A percentile compares a stretch with the other conserved stretches of the same genome.
phyloP scores from a whole-genome alignment of 139 green algal genomes.

The Ostreobium quekettii region DNA sequence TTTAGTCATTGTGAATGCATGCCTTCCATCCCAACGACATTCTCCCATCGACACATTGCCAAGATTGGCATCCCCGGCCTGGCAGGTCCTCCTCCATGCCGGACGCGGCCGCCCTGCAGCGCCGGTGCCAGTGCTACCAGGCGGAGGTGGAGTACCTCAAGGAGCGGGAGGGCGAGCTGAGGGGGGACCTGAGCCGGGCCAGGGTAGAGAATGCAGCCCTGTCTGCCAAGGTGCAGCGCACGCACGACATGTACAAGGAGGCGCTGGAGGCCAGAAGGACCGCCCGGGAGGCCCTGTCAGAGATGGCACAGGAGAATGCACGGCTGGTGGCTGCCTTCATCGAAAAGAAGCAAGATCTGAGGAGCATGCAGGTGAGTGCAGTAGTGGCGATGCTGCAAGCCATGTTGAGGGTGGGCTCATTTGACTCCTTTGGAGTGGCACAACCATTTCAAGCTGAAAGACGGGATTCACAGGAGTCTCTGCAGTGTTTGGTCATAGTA shows the following conservation, averaged over 20 bases:
- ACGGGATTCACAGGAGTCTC: no score
- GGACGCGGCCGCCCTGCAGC: no score
- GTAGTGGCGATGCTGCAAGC: no score
- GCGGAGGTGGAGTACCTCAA: conserved; percentile 14
- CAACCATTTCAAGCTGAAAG: no score
- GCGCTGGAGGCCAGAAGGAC: conserved; percentile 8
- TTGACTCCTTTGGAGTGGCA: no score
- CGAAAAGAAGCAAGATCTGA: conserved; percentile 39
- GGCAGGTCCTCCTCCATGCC: no score
- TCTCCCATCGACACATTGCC: no score
- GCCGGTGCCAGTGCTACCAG: conserved; percentile 13
- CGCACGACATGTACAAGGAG: conserved; percentile 1
- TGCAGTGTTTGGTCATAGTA: no score
- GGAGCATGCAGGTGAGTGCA: conserved; percentile 24
- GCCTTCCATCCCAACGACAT: no score
- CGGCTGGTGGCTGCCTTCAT: conserved; percentile 32
- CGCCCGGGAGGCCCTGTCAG: conserved; percentile 30
- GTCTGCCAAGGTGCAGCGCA: neutral
- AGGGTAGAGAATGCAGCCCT: conserved; percentile 4
- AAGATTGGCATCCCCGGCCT: no score
- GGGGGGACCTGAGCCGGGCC: neutral
- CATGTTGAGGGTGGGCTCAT: no score
- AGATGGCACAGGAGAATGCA: conserved; percentile 42
- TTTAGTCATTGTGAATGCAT: no score
- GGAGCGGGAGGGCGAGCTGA: conserved; percentile 3